Conservation (phyloP, 2,329 filamentous ascomycete species). For the Phoma herbarum region DNA sequence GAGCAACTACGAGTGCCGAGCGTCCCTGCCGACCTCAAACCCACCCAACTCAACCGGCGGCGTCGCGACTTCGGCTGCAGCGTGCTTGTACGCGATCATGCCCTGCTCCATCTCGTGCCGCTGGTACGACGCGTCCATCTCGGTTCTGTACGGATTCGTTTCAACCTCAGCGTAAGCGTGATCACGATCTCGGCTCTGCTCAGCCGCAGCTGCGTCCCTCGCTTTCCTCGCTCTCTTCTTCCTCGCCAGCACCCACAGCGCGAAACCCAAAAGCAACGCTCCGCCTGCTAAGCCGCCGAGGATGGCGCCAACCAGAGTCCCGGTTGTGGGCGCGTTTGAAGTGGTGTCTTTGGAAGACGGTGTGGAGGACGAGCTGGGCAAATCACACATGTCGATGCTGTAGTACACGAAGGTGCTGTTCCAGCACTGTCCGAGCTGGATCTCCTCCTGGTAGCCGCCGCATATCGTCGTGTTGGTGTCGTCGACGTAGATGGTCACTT, state of each 20-base stretch:
- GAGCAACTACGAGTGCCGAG: too few relatives aligned
- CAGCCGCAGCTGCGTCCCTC: background rate
- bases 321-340: background rate
- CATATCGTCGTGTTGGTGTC: constrained; percentile 9
- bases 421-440: constrained; percentile 15
- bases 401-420: constrained; percentile 22
- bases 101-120: constrained; percentile 10
- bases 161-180: background rate
- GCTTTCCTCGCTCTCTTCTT: constrained; percentile 2
- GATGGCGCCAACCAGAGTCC: background rate
- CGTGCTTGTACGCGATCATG: constrained; percentile 3
- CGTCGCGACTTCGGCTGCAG: constrained; percentile 3
- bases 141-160: background rate
- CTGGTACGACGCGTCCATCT: background rate
- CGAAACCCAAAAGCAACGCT: background rate
- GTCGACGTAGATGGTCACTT: constrained; percentile 21
- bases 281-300: background rate
- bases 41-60: constrained; percentile 9
- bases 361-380: background rate
- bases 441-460: constrained; percentile 15
- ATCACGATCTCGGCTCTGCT: too few relatives aligned
- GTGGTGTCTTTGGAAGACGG: background rate
- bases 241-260: constrained; percentile 1
- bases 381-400: constrained; percentile 22
- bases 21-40: too few relatives aligned